Base-by-base conservation (phyloP, 495 filamentous ascomycete genomes). In the Annulohypoxylon nitens region DNA sequence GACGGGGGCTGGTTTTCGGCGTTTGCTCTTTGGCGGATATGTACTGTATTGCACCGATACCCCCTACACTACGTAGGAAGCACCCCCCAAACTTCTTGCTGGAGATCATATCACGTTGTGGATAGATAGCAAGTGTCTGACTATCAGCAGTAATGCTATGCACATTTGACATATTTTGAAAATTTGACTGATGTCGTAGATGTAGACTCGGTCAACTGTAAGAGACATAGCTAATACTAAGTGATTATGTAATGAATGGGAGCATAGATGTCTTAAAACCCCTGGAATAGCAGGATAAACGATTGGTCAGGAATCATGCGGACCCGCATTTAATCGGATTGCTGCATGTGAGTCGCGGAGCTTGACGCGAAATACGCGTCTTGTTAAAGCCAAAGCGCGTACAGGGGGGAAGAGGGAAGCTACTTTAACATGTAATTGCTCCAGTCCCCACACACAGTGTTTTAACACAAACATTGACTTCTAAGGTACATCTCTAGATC, bases 331-430 rank as follows among this genome's bases (percentile, higher is more conserved):
- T 55, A 36, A n/a, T 65, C 66, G 71, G 45, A 48, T 74, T 61
- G 39, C 8, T 69, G 61, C 64, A 71, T 71, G 54, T 23, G 5
- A 14, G 10, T 37, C 47, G 48, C 23, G 60, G 25, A 64, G 53
- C 64, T 69, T n/a, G 62, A 74, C 71, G 67, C 71, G 71, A 74
- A 74, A 74, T 39, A 70, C 67, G 66, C 71, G 71, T 59, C 50
- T 45, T 25, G 41, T 11, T 54, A 73, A 73, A 74, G 58, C 6
- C 60, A 73, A 73, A 74, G 58, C 71, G 71, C 71, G 71, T 74
- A 26, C 33, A 61, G 30, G 61, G 48, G 48, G 20, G 41, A 9
- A 60, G 30, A 6, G 30, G 30, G 5, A 30, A 30, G 33, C 47
- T 70, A 36, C 26, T 25, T 10, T 34, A 54, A 54, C 55, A 51